Conservation (phyloP, 1,139 yeast genomes). For the Lipomyces yarrowii region DNA sequence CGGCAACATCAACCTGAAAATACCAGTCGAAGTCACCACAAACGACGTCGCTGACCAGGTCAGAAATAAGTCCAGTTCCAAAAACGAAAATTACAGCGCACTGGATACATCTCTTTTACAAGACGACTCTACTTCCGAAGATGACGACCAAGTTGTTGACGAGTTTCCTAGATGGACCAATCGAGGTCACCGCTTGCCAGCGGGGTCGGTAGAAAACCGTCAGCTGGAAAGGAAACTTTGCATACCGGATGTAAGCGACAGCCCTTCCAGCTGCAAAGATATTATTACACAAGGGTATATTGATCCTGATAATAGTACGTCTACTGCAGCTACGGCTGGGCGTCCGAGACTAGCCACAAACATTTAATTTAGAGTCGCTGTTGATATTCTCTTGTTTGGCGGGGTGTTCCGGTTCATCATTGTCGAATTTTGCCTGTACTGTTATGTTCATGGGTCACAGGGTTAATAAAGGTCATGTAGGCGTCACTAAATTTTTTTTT, state of each 20-base stretch:
- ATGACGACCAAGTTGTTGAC: neutral
- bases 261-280: neutral
- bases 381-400: too few species aligned
- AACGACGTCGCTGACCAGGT: slow-evolving; percentile 15
- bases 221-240: neutral
- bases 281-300: neutral
- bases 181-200: neutral
- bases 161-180: neutral
- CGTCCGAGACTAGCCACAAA: too few species aligned
- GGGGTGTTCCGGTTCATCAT: too few species aligned
- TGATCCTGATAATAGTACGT: neutral
- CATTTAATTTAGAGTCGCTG: too few species aligned
- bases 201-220: neutral
- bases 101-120: neutral
- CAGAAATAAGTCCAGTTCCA: neutral
- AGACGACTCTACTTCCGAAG: neutral
- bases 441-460: too few species aligned
- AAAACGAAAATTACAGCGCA: neutral
- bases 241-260: neutral
- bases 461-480: neutral
- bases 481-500: neutral
- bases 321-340: neutral
- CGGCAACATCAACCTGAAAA: slow-evolving; percentile 4
- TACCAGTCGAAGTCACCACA: slow-evolving; percentile 25
- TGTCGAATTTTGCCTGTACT: too few species aligned